These are phyloP conservation scores for Metschnikowia noctiluminum DNA, from an alignment of 805 yeast species.

Conservation along the genomic window DNA sequence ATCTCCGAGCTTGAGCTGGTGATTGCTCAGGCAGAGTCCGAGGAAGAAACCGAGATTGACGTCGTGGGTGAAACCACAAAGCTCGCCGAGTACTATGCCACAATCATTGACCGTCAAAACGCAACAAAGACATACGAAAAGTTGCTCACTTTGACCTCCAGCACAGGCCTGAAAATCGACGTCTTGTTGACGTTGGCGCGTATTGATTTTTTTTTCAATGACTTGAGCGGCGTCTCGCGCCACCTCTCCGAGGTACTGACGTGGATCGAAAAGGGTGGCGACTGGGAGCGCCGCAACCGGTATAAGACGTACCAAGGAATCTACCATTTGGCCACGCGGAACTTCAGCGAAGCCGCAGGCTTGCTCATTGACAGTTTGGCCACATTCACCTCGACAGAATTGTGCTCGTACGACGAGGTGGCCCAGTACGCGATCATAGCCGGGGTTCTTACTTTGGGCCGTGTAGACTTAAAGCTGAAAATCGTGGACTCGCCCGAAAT, in stretches of 20 bases:
- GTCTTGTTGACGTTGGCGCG: conserved; percentile 76
- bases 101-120: conserved; percentile 74
- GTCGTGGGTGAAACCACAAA: conserved; percentile 70
- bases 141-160: conserved; percentile 75
- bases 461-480: conserved; percentile 79
- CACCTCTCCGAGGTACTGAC: conserved; percentile 69
- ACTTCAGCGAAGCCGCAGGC: conserved; percentile 80
- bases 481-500: conserved; percentile 94
- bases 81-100: conserved; percentile 85
- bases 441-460: conserved; percentile 79
- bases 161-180: conserved; percentile 89
- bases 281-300: conserved; percentile 97
- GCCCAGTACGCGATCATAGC: conserved; percentile 84
- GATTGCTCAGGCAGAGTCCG: conserved; percentile 54
- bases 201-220: conserved; percentile 85
- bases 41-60: conserved; percentile 85
- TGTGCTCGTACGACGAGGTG: conserved; percentile 83
- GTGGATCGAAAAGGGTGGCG: conserved; percentile 94
- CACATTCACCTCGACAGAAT: conserved; percentile 90
- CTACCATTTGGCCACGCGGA: conserved; percentile 77
- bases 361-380: conserved; percentile 87
- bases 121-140: conserved; percentile 65
- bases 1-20: conserved; percentile 51
- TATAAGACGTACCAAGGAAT: conserved; percentile 90
- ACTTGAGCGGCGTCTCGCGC: conserved; percentile 63